Conservation (phyloP, 805 yeast species). For the Yamadazyma phyllophila region DNA sequence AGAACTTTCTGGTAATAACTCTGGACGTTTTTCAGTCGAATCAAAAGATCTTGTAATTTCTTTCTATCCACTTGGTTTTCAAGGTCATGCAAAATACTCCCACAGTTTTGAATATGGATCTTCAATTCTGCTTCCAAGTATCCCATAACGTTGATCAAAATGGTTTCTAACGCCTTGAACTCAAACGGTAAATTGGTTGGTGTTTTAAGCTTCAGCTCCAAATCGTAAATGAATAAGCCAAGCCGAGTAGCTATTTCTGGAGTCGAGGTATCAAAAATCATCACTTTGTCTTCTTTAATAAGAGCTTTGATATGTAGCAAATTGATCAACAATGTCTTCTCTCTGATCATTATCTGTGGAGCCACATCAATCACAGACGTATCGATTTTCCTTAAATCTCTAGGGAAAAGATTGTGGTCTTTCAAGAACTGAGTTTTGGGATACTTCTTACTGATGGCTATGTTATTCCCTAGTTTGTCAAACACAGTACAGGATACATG, state of each 20-base stretch:
- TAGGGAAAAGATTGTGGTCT: slow-evolving; percentile 73
- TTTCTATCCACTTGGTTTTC: slow-evolving; percentile 81
- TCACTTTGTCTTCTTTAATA: slow-evolving; percentile 73
- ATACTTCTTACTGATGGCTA: slow-evolving; percentile 67
- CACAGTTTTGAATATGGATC: slow-evolving; percentile 55
- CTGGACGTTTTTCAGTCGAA: slow-evolving; percentile 67
- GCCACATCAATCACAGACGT: slow-evolving; percentile 73
- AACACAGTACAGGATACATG: slow-evolving; percentile 79
- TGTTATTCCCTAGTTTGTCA: slow-evolving; percentile 64
- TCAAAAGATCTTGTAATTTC: slow-evolving; percentile 67
- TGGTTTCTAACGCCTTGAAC: slow-evolving; percentile 78
- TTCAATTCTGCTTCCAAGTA: slow-evolving; percentile 74
- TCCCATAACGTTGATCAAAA: slow-evolving; percentile 76
- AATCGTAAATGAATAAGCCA: slow-evolving; percentile 80
- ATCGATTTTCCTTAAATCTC: slow-evolving; percentile 86
- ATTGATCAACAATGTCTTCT: slow-evolving; percentile 76
- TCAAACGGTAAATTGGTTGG: slow-evolving; percentile 50
- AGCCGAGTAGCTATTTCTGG: slow-evolving; percentile 66
- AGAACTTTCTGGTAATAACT: slow-evolving; percentile 72
- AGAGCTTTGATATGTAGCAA: slow-evolving; percentile 86
- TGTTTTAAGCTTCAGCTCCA: slow-evolving; percentile 65
- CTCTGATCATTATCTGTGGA: slow-evolving; percentile 81
- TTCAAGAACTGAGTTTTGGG: slow-evolving; percentile 69
- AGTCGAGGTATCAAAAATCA: slow-evolving; percentile 75
- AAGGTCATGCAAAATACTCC: slow-evolving; percentile 60